Conservation (phyloP, 139 green algal genomes). For the Asterochloris erici region DNA sequence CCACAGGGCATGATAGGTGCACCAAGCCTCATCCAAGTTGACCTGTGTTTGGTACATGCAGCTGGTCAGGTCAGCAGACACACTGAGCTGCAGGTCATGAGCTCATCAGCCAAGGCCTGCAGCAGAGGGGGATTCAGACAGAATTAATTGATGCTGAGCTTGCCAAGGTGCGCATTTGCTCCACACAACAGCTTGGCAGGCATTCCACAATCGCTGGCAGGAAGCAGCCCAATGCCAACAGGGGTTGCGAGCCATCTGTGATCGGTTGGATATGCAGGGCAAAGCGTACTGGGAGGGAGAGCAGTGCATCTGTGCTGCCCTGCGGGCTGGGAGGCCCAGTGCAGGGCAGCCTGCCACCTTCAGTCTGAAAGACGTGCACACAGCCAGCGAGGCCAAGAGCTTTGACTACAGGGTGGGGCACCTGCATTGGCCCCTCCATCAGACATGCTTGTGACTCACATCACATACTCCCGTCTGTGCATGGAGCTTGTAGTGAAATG, state of each 20-base stretch:
- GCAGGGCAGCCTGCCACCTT: constrained; percentile 13
- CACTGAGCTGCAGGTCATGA: constrained; percentile 8
- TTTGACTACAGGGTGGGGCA: constrained; percentile 73
- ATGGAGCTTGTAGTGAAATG: no score
- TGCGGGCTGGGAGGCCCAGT: constrained; percentile 18
- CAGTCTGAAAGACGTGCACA: constrained; percentile 43
- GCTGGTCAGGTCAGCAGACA: no score
- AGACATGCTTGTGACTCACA: not conserved
- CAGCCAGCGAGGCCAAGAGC: constrained; percentile 55
- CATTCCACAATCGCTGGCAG: no score
- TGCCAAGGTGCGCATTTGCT: constrained; percentile 28
- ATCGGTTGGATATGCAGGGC: constrained; percentile 28
- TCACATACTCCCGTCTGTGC: not conserved
- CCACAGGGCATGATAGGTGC: not conserved
- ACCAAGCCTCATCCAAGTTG: not conserved
- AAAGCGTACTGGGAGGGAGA: constrained; percentile 66
- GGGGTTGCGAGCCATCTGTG: no score
- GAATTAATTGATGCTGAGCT: constrained; percentile 37
- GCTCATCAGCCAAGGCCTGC: constrained; percentile 26
- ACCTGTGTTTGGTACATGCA: not conserved
- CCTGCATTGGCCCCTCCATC: not conserved
- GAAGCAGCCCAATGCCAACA: no score
- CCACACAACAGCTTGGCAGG: no score
- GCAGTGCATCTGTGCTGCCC: constrained; percentile 37
- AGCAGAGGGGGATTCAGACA: constrained; percentile 30